Percentiles rank a stretch among this genome's conserved stretches.
These are phyloP conservation scores for Poteriospumella lacustris DNA, from an alignment of 108 stramenopile species.

Conservation along the genomic window DNA sequence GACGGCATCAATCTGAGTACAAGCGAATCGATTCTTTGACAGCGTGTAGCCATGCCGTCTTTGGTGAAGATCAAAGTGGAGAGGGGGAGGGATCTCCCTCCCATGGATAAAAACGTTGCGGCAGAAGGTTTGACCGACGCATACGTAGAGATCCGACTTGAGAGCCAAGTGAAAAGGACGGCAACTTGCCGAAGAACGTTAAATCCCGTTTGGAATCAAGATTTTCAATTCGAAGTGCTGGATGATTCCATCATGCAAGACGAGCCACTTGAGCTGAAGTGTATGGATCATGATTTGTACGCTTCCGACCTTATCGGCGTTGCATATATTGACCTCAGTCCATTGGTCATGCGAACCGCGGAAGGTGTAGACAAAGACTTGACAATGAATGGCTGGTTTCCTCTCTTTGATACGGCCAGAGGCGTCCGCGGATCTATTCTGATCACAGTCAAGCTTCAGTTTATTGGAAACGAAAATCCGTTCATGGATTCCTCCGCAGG, in stretches of 20 bases:
- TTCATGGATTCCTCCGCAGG: constrained; percentile 90
- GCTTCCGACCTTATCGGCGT: constrained; percentile 69
- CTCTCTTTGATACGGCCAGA: constrained; percentile 80
- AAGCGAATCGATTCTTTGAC: too few species aligned
- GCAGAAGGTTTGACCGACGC: constrained; percentile 22
- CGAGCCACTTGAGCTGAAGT: constrained; percentile 83
- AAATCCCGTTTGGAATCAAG: constrained; percentile 82
- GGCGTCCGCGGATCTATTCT: constrained; percentile 81
- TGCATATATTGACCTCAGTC: constrained; percentile 92
- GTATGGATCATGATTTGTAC: constrained; percentile 62
- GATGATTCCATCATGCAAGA: constrained; percentile 92
- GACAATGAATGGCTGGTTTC: constrained; percentile 86
- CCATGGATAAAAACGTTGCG: neutral
- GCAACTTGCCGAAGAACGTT: constrained; percentile 48
- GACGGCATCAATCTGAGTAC: too few species aligned
- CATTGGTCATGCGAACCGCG: constrained; percentile 73
- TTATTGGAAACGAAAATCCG: constrained; percentile 89
- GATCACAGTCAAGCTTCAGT: constrained; percentile 77
- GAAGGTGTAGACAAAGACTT: constrained; percentile 30
- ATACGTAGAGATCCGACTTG: constrained; percentile 16
- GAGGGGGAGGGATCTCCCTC: constrained; percentile 9
- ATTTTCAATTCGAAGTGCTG: constrained; percentile 87
- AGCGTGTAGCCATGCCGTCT: constrained; percentile 17
- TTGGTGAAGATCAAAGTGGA: neutral
- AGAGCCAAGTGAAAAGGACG: constrained; percentile 3